Percentiles rank a stretch among this genome's conserved stretches.
These are phyloP conservation scores for Rhododendron kiyosumense DNA, from an alignment of 148 eudicot species.

Conservation along the genomic window DNA sequence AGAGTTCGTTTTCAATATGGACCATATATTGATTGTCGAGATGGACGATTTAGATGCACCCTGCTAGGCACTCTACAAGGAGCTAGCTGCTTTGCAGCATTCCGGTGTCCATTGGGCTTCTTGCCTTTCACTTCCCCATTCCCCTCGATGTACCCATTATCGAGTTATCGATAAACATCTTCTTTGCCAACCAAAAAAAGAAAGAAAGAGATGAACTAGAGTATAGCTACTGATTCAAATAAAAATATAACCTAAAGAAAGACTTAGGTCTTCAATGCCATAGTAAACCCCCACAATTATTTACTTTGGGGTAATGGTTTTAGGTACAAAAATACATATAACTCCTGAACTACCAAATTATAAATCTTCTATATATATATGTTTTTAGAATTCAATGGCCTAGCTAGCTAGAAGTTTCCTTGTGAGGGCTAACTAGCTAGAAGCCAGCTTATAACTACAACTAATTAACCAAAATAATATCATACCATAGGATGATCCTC, in stretches of 20 bases:
- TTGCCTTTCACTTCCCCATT: no score
- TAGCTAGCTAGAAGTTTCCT: constrained; percentile 2
- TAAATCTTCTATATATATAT: background rate
- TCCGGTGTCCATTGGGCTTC: no score
- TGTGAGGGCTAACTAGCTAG: background rate
- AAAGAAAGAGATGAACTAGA: background rate
- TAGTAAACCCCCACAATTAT: background rate
- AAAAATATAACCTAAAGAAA: background rate
- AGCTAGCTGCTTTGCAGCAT: no score
- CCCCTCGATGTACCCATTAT: no score
- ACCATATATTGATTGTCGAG: no score
- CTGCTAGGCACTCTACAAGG: no score
- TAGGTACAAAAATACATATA: background rate
- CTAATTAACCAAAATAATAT: background rate
- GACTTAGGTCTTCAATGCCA: background rate
- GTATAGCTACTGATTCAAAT: background rate
- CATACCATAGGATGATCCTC: background rate
- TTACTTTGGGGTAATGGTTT: background rate
- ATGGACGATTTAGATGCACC: no score
- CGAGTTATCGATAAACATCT: no score
- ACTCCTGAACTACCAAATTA: background rate
- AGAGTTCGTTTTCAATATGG: no score
- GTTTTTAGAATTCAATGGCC: background rate
- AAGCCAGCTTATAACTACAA: background rate
- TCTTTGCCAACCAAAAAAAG: no score